Base-by-base conservation (phyloP, 2,329 filamentous ascomycete genomes). In the Aspergillus sp. region DNA sequence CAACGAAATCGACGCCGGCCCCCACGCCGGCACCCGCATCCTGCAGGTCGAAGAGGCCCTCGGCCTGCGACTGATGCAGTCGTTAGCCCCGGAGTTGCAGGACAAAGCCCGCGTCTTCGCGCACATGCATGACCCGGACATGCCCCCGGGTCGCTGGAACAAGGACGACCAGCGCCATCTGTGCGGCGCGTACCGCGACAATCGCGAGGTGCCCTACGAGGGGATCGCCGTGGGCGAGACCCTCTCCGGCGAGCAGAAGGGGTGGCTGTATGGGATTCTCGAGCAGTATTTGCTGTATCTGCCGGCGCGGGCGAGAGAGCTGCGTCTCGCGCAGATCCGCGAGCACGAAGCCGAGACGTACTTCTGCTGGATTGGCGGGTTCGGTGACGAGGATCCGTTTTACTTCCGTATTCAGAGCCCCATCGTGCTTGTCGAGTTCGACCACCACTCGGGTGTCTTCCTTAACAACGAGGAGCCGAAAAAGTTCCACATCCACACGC, bases 321-420 rank as follows among this genome's bases (percentile, higher is more conserved):
- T 81, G 4, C 80, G 82, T 14, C 66, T 90, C 1, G 69, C 74
- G 1, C 76, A 84, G 36, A 76, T 85, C 44, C 74, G 77, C 47
- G 63, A 68, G 3, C 79, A 82, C 66, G 82, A 87, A 51, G 62
- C 72, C n/a, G 86, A 91, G 75, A 92, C 88, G 4, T 88, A 89
- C 63, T 92, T 90, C 65, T 82, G 81, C 65, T 93, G 89, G 69
- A 91, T 92, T 49, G 89, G 89, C 3, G 83, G 82, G 0, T 88
- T 75, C 54, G 82, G 77, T 0, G 77, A 88, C 47, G 71, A 81
- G 0, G 87, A 91, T 65, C 76, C 88, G 0, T 93, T 89, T 62
- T 93, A 92, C 69, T 93, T 85, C 62, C 79, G 89, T 0, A 80
- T 93, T 3, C 88, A 93, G 69, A 90, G 83, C 58, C 88, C 88